These are phyloP conservation scores for Trichosporon sp. DNA, from an alignment of 1,284 basidiomycete genomes.

Conservation along the genomic window DNA sequence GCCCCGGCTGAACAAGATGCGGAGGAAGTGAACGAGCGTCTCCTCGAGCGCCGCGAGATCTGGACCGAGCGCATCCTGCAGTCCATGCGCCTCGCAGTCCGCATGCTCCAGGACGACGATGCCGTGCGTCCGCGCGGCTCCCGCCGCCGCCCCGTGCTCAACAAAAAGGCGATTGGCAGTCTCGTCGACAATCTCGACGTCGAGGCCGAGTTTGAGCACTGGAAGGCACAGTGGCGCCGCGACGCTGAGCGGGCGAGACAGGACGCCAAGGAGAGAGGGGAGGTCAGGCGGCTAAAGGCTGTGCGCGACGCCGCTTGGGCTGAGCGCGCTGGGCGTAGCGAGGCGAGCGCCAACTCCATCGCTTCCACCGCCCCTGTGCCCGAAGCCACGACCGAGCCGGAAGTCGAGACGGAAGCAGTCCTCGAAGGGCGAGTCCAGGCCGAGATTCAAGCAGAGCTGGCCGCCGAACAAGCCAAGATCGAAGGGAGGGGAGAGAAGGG, in stretches of 20 bases:
- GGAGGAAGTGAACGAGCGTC: not conserved
- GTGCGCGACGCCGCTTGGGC: not conserved
- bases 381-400: not conserved
- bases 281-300: not conserved
- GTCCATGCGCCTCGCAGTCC: slow-evolving; percentile 21
- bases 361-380: too few relatives aligned
- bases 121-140: slow-evolving; percentile 10
- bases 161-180: not conserved
- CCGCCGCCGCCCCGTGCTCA: slow-evolving; percentile 18
- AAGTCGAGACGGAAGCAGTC: not conserved
- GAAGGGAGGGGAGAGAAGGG: not conserved
- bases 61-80: slow-evolving; percentile 16
- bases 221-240: not conserved
- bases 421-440: not conserved
- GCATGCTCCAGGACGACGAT: slow-evolving; percentile 28
- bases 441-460: too few relatives aligned
- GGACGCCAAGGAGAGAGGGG: not conserved
- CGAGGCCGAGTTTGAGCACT: not conserved
- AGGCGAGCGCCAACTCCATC: not conserved
- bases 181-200: slow-evolving; percentile 11
- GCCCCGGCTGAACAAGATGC: not conserved
- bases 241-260: not conserved
- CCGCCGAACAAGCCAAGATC: too few relatives aligned
- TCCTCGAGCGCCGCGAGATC: not conserved
- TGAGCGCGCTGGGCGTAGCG: not conserved